These are phyloP conservation scores for Neospora caninum DNA, from an alignment of 169 alveolate species.

Conservation along the genomic window DNA sequence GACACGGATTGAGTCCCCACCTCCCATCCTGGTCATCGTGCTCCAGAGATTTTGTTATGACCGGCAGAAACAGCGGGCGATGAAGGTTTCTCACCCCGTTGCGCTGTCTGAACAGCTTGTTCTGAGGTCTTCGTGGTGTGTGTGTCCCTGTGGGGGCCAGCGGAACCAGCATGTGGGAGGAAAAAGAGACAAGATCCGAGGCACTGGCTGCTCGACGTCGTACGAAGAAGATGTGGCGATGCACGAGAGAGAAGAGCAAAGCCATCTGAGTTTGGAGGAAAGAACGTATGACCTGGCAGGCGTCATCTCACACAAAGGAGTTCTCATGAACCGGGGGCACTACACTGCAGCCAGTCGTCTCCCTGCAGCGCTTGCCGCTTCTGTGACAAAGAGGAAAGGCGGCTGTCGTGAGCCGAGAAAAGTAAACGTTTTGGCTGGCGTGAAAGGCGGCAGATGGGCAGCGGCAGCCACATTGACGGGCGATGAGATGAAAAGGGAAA, in stretches of 20 bases:
- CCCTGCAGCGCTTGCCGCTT: neutral
- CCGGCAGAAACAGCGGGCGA: neutral
- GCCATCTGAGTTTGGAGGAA: neutral
- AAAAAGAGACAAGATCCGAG: neutral
- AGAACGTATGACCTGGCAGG: neutral
- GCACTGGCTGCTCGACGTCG: neutral
- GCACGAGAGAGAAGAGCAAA: neutral
- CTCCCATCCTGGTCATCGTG: constrained; percentile 4
- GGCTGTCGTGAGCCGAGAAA: neutral
- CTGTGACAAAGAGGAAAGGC: neutral
- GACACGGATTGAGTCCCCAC: neutral
- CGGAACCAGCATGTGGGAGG: neutral
- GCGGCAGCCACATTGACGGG: neutral
- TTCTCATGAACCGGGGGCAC: neutral
- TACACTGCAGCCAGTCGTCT: constrained; percentile 31
- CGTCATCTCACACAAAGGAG: neutral
- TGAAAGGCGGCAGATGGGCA: neutral
- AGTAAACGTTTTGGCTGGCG: neutral
- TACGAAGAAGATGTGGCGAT: too few species aligned
- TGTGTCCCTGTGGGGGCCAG: neutral
- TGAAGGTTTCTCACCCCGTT: neutral
- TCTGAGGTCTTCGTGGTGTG: constrained; percentile 1
- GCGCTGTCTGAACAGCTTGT: neutral
- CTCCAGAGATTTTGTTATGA: neutral
- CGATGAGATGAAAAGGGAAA: neutral